phyloP scores from a whole-genome alignment of 1,284 basidiomycete species.

The Cerioporus squamosus region DNA sequence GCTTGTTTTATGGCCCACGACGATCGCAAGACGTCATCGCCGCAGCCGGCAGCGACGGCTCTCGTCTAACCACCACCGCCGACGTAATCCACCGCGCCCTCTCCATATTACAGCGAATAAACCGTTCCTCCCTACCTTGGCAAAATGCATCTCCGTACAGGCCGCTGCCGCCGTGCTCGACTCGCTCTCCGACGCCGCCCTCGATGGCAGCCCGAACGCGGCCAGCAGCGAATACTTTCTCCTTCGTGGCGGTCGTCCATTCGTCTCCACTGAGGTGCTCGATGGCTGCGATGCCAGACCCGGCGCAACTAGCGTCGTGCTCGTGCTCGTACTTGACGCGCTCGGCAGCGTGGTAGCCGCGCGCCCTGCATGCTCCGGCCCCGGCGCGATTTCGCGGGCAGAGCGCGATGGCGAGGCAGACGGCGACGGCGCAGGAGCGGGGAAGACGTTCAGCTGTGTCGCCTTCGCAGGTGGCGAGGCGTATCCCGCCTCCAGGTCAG shows the following conservation, averaged over 20 bases:
- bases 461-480: too few relatives aligned
- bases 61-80: slow-evolving; percentile 10
- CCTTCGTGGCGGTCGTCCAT: slow-evolving; percentile 18
- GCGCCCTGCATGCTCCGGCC: slow-evolving; percentile 1
- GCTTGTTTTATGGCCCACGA: neutral
- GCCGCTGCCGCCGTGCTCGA: neutral
- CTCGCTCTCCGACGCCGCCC: slow-evolving; percentile 9
- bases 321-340: neutral
- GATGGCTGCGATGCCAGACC: slow-evolving; percentile 6
- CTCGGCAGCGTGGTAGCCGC: neutral
- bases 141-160: neutral
- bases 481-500: too few relatives aligned
- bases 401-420: neutral
- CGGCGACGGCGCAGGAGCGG: neutral
- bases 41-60: slow-evolving; percentile 1
- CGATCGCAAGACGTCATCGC: slow-evolving; percentile 10
- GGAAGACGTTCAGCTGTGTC: too few relatives aligned
- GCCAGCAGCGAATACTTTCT: slow-evolving; percentile 30
- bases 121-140: slow-evolving; percentile 20
- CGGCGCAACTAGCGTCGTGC: slow-evolving; percentile 2
- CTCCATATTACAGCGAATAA: neutral
- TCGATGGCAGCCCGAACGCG: slow-evolving; percentile 24
- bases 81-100: slow-evolving; percentile 9
- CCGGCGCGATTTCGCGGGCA: neutral
- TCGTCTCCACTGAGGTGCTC: slow-evolving; percentile 4